Evolutionary conservation across 148 eudicot genomes (phyloP).

Genomic region (Vaccinium myrtillus): DNA sequence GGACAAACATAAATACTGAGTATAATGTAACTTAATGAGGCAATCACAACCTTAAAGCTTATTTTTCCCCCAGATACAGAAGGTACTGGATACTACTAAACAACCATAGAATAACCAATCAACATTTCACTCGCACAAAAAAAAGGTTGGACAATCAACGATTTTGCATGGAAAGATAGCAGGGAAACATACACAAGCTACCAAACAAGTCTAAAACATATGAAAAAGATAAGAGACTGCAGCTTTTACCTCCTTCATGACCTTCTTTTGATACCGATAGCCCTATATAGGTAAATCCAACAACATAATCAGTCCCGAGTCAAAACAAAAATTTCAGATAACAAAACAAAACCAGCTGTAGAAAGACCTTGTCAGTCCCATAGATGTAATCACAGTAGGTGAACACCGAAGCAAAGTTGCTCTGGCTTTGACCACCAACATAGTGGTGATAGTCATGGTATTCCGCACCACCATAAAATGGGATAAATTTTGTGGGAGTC

Average conservation of each 20-base stretch:
- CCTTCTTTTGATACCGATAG: conserved; percentile 77
- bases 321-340: conserved; percentile 3
- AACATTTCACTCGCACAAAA: not conserved
- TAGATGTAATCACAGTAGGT: conserved; percentile 97
- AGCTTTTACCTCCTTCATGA: conserved; percentile 76
- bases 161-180: not conserved
- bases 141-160: not conserved
- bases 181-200: not conserved
- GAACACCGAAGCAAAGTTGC: conserved; percentile 95
- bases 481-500: conserved; percentile 81
- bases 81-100: not conserved
- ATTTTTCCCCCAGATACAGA: not conserved
- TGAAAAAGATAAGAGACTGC: not conserved
- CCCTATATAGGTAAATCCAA: conserved; percentile 53
- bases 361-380: conserved; percentile 90
- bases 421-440: conserved; percentile 96
- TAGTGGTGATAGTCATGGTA: conserved; percentile 98
- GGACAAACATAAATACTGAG: not conserved
- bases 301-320: conserved; percentile 20
- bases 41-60: not conserved
- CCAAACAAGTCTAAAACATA: not conserved
- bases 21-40: not conserved
- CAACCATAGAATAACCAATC: not conserved
- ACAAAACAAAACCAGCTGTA: conserved; percentile 12
- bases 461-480: conserved; percentile 95